A percentile compares a stretch with the other conserved stretches of the same genome.
These are phyloP conservation scores for Sanghuangporus baumii DNA, from an alignment of 1,284 basidiomycete species.

Conservation along the genomic window DNA sequence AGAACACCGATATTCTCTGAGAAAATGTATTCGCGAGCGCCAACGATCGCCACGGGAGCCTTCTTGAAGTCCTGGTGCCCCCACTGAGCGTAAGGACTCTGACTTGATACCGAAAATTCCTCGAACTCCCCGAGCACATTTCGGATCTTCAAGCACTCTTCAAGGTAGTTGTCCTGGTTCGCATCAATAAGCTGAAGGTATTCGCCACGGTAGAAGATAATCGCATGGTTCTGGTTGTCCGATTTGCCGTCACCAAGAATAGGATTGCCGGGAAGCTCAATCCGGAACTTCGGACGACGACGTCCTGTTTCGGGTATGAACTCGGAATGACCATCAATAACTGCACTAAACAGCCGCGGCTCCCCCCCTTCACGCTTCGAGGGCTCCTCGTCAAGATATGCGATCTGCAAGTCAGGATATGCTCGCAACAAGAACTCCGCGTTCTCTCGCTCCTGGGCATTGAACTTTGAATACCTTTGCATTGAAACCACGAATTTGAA, in stretches of 20 bases:
- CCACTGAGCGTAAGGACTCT: constrained; percentile 90
- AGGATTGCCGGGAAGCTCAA: constrained; percentile 97
- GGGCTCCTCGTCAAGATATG: constrained; percentile 96
- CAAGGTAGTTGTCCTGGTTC: constrained; percentile 99
- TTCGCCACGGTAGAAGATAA: constrained; percentile 98
- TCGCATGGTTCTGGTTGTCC: constrained; percentile 99
- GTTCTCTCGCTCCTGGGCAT: constrained; percentile 99
- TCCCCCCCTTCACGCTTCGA: constrained; percentile 93
- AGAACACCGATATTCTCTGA: constrained; percentile 99
- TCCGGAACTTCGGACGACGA: constrained; percentile 94
- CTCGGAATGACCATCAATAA: constrained; percentile 98
- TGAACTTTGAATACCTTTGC: constrained; percentile 99
- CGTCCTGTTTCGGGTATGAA: constrained; percentile 86
- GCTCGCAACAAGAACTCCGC: constrained; percentile 97
- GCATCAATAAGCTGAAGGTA: constrained; percentile 99
- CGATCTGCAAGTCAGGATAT: constrained; percentile 98
- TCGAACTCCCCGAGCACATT: constrained; percentile 99
- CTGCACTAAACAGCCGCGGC: constrained; percentile 89
- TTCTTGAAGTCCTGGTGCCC: constrained; percentile 84
- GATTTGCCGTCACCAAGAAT: constrained; percentile 99
- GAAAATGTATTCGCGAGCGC: constrained; percentile 99
- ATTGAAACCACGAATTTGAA: constrained; percentile 99
- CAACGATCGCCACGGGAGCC: constrained; percentile 93
- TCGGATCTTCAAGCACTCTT: constrained; percentile 98
- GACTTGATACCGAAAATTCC: constrained; percentile 80